Conservation (phyloP, 805 yeast species). For the Yarrowia deformans region DNA sequence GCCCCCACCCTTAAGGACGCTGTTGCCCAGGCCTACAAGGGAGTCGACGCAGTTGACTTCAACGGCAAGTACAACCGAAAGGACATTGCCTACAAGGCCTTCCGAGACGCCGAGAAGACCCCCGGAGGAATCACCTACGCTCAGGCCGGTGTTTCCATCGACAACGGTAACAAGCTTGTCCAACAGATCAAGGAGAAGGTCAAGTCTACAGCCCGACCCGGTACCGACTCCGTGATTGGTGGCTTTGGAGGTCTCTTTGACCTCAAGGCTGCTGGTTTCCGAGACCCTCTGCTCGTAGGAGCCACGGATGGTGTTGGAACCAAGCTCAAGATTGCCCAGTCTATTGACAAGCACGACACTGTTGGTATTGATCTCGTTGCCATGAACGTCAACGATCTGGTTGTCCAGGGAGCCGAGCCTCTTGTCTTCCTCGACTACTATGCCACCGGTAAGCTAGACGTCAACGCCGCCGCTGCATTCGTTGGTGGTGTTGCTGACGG, state of each 20-base stretch:
- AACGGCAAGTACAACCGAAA: slow-evolving; percentile 80
- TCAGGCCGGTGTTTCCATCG: slow-evolving; percentile 97
- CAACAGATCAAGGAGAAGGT: slow-evolving; percentile 90
- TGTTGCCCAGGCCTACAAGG: slow-evolving; percentile 83
- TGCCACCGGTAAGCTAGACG: slow-evolving; percentile 92
- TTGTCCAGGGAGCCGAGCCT: slow-evolving; percentile 99
- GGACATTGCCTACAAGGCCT: slow-evolving; percentile 97
- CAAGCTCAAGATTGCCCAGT: slow-evolving; percentile 92
- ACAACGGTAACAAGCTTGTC: slow-evolving; percentile 89
- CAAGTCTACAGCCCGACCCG: slow-evolving; percentile 90
- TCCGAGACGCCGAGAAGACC: slow-evolving; percentile 55
- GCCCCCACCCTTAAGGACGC: slow-evolving; percentile 79
- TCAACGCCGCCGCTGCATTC: slow-evolving; percentile 81
- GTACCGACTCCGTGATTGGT: slow-evolving; percentile 98
- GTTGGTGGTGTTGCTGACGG: slow-evolving; percentile 97
- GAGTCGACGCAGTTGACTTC: slow-evolving; percentile 79
- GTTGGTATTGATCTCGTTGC: slow-evolving; percentile 99
- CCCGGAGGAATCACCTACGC: slow-evolving; percentile 75
- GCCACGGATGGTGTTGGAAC: slow-evolving; percentile 99
- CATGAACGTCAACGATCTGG: slow-evolving; percentile 97
- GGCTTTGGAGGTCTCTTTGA: slow-evolving; percentile 99
- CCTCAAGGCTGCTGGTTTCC: slow-evolving; percentile 83
- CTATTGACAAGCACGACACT: slow-evolving; percentile 87
- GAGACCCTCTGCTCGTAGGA: slow-evolving; percentile 80
- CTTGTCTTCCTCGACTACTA: slow-evolving; percentile 93